These are phyloP conservation scores for Nadsonia fulvescens DNA, from an alignment of 805 yeast species.

Conservation along the genomic window DNA sequence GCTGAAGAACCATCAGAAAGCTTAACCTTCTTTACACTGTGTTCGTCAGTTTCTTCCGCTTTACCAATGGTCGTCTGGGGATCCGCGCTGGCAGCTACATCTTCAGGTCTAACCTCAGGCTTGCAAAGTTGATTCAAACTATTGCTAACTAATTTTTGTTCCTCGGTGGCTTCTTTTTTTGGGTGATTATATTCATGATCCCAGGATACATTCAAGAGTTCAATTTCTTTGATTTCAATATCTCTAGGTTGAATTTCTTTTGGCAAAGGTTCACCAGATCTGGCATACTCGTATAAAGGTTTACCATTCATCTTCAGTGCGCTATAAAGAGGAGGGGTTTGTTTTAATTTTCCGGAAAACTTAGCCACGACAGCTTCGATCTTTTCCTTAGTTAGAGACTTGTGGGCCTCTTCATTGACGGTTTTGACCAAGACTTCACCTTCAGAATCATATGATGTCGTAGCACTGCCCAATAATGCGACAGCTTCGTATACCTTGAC, in stretches of 20 bases:
- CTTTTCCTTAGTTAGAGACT: slow-evolving; percentile 37
- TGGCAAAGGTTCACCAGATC: slow-evolving; percentile 75
- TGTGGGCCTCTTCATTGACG: slow-evolving; percentile 30
- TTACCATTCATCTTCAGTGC: slow-evolving; percentile 91
- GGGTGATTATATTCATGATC: slow-evolving; percentile 36
- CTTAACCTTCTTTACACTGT: slow-evolving; percentile 24
- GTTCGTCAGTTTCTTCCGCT: slow-evolving; percentile 27
- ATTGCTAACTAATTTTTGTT: slow-evolving; percentile 22
- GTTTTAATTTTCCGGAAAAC: slow-evolving; percentile 67
- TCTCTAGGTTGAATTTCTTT: slow-evolving; percentile 61
- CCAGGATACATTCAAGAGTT: slow-evolving; percentile 33
- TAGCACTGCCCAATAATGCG: slow-evolving; percentile 75
- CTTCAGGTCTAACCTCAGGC: slow-evolving; percentile 7
- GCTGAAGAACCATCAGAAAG: slow-evolving; percentile 34
- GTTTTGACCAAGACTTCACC: slow-evolving; percentile 70
- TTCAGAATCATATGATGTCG: slow-evolving; percentile 87
- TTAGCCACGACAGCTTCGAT: slow-evolving; percentile 33
- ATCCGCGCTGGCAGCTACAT: slow-evolving; percentile 1
- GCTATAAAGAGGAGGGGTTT: slow-evolving; percentile 88
- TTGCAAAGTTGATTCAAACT: slow-evolving; percentile 22
- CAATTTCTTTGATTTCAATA: slow-evolving; percentile 39
- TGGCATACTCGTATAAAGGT: slow-evolving; percentile 85
- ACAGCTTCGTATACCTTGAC: slow-evolving; percentile 65
- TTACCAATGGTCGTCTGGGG: slow-evolving; percentile 4
- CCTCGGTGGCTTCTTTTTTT: slow-evolving; percentile 16